A percentile compares a stretch with the other conserved stretches of the same genome.
These are phyloP conservation scores for Diaporthe citrichinensis DNA, from an alignment of 2,329 filamentous ascomycete genomes.

Conservation along the genomic window DNA sequence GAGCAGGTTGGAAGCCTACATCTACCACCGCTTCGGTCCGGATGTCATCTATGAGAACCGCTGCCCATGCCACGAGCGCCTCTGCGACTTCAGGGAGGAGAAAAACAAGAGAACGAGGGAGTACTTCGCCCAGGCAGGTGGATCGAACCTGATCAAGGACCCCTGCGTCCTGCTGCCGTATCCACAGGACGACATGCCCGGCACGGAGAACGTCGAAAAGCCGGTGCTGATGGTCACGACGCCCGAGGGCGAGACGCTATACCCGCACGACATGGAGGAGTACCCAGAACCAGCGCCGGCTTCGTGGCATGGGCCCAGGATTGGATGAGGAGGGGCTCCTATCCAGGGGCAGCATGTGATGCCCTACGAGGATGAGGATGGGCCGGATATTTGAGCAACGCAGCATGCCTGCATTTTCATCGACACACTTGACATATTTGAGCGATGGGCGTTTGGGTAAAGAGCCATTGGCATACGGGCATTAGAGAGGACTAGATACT, in stretches of 20 bases:
- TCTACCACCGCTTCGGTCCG: background rate
- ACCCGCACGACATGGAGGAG: slow-evolving; percentile 5
- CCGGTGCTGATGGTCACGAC: slow-evolving; percentile 30
- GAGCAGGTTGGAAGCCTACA: background rate
- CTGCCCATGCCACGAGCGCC: slow-evolving; percentile 1
- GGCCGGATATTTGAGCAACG: background rate
- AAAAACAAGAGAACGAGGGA: background rate
- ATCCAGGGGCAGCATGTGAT: background rate
- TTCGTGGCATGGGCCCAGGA: background rate
- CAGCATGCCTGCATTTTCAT: background rate
- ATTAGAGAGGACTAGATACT: background rate
- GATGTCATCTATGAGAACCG: background rate
- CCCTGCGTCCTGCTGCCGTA: background rate
- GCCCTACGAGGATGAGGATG: slow-evolving; percentile 10
- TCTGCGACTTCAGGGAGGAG: background rate
- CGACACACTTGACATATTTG: background rate
- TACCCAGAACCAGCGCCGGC: background rate
- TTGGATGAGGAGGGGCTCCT: no score
- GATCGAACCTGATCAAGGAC: background rate
- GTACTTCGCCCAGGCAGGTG: background rate
- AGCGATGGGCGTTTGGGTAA: background rate
- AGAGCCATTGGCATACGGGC: background rate
- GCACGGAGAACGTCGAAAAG: slow-evolving; percentile 16
- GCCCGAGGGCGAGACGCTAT: background rate
- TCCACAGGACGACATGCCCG: background rate